A percentile compares a stretch with the other conserved stretches of the same genome.
phyloP scores from a whole-genome alignment of 2,329 filamentous ascomycete genomes.

The Ceratocystis variospora region DNA sequence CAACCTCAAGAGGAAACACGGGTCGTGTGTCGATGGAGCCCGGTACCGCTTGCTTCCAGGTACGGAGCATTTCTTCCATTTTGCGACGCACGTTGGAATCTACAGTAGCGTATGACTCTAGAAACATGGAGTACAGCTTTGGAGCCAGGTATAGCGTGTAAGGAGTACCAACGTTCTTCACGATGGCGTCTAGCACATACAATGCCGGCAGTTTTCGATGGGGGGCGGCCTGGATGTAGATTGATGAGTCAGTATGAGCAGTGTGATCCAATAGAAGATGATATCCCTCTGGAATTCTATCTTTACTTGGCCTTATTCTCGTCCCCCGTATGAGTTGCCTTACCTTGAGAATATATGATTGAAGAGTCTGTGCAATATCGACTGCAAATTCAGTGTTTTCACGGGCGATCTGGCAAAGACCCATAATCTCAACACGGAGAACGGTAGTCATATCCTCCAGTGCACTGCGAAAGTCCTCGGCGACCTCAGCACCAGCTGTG shows the following conservation, averaged over 20 bases:
- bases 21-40: conserved; percentile 86
- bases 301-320: background rate
- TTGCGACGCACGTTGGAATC: conserved; percentile 70
- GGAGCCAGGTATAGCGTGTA: conserved; percentile 92
- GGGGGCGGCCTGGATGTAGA: conserved; percentile 55
- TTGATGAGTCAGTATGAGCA: background rate
- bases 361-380: conserved; percentile 77
- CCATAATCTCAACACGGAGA: conserved; percentile 90
- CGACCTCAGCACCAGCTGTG: conserved; percentile 47
- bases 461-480: conserved; percentile 86
- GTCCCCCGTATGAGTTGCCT: conserved; percentile 27
- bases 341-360: conserved; percentile 92
- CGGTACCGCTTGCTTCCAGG: conserved; percentile 93
- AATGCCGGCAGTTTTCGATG: conserved; percentile 86
- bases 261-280: background rate
- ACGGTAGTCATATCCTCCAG: conserved; percentile 84
- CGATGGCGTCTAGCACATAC: conserved; percentile 94
- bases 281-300: background rate
- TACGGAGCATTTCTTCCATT: conserved; percentile 94
- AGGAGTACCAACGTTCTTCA: conserved; percentile 95
- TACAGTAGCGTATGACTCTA: conserved; percentile 88
- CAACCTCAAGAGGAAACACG: conserved; percentile 78
- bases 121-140: conserved; percentile 85
- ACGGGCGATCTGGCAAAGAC: conserved; percentile 90
- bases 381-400: conserved; percentile 94